These are phyloP conservation scores for Rhododendron henanense DNA, from an alignment of 148 eudicot genomes.

Conservation along the genomic window DNA sequence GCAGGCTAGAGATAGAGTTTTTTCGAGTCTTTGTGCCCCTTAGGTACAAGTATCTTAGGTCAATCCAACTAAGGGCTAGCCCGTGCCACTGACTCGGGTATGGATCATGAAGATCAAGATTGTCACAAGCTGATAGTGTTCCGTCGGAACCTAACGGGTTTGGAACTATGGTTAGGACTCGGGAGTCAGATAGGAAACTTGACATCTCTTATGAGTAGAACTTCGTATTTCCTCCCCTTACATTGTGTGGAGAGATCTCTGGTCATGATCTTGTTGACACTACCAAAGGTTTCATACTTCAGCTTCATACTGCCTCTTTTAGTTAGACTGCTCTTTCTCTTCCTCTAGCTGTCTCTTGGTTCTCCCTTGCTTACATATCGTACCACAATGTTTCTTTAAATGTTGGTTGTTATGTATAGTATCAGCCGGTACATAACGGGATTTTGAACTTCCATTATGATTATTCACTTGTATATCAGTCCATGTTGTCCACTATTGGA, in stretches of 20 bases:
- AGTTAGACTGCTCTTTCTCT: background rate
- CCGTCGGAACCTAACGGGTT: background rate
- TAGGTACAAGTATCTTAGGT: background rate
- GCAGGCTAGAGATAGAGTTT: background rate
- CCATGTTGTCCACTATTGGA: background rate
- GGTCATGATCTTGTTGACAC: background rate
- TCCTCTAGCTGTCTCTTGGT: background rate
- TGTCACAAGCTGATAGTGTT: background rate
- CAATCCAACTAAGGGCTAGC: background rate
- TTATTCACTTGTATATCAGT: background rate
- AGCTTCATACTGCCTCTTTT: background rate
- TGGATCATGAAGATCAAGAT: background rate
- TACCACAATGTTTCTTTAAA: background rate
- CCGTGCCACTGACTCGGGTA: background rate
- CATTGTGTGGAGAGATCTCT: background rate
- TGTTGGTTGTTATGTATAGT: background rate
- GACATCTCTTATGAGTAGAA: background rate
- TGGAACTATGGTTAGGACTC: background rate
- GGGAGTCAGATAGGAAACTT: background rate
- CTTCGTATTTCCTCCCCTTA: background rate
- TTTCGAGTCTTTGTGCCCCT: background rate
- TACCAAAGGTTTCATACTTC: background rate
- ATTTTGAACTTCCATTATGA: background rate
- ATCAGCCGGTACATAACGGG: background rate
- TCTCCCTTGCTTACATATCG: background rate